Evolutionary conservation across 805 yeast genomes (phyloP).

Genomic region (Yarrowia alimentaria): DNA sequence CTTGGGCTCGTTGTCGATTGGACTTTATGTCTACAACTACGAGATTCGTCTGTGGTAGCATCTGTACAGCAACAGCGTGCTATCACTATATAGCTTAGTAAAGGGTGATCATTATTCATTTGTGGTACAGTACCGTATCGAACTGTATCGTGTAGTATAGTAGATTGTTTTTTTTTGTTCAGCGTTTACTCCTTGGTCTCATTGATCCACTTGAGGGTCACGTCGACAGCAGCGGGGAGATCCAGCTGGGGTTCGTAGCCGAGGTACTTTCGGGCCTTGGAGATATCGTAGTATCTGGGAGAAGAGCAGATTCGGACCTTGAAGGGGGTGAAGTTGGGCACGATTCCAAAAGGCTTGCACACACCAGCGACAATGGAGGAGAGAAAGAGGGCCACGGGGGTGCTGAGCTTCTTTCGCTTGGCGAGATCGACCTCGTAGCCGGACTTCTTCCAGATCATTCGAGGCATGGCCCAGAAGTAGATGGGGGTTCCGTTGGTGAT

Average conservation of each 20-base stretch:
- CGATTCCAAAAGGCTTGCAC: constrained; percentile 69
- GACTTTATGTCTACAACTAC: constrained; percentile 23
- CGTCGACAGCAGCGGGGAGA: constrained; percentile 18
- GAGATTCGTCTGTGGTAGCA: background rate
- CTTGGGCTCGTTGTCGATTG: constrained; percentile 7
- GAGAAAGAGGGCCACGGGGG: constrained; percentile 68
- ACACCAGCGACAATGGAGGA: constrained; percentile 80
- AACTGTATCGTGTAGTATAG: background rate
- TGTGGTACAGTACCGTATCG: no score
- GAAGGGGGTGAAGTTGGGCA: constrained; percentile 93
- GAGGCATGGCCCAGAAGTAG: constrained; percentile 94
- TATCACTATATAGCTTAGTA: no score
- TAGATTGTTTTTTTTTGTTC: background rate
- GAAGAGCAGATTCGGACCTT: constrained; percentile 93
- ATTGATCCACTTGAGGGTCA: constrained; percentile 26
- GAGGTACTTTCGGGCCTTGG: constrained; percentile 74
- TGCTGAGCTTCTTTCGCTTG: constrained; percentile 38
- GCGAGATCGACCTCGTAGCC: constrained; percentile 72
- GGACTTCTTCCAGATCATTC: constrained; percentile 96
- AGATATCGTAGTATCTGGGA: constrained; percentile 84
- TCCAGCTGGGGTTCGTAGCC: constrained; percentile 66
- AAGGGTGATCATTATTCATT: no score
- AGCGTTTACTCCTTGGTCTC: constrained; percentile 19
- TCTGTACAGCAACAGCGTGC: no score
- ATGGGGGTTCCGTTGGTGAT: constrained; percentile 92